phyloP scores from a whole-genome alignment of 1,284 basidiomycete genomes.

The Marasmius tenuissimus region DNA sequence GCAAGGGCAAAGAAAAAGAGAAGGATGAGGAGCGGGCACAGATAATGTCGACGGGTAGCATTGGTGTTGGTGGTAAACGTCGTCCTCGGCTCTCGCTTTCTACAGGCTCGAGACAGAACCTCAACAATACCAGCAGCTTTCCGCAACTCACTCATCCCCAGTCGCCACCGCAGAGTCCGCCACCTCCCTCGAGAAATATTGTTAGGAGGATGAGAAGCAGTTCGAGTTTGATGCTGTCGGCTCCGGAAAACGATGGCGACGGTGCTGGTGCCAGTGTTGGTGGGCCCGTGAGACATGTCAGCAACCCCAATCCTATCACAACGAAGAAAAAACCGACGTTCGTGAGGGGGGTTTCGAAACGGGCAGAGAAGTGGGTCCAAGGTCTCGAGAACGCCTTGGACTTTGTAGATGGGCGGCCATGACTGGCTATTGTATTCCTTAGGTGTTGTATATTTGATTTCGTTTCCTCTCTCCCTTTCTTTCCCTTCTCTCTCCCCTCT shows the following conservation, averaged over 20 bases:
- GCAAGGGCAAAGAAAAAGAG: constrained; percentile 14
- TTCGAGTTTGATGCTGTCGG: constrained; percentile 13
- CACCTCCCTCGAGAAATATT: neutral
- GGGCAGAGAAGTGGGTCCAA: constrained; percentile 39
- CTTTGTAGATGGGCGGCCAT: constrained; percentile 40
- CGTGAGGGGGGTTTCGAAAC: constrained; percentile 31
- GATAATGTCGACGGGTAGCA: neutral
- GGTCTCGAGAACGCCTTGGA: constrained; percentile 48
- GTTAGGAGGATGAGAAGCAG: neutral
- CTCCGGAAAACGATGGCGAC: constrained; percentile 6
- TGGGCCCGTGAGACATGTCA: neutral
- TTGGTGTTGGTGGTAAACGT: neutral
- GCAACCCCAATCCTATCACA: constrained; percentile 6
- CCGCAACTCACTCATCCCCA: neutral
- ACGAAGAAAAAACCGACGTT: constrained; percentile 28
- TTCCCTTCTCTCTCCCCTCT: too few relatives aligned
- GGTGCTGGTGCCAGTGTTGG: constrained; percentile 7
- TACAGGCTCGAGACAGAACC: constrained; percentile 6
- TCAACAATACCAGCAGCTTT: neutral
- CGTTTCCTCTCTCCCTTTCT: too few relatives aligned
- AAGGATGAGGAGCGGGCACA: constrained; percentile 12
- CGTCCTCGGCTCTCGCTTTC: constrained; percentile 26
- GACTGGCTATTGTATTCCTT: neutral
- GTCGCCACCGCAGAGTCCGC: constrained; percentile 13
- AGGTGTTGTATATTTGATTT: neutral